Percentiles rank a stretch among this genome's conserved stretches.
These are phyloP conservation scores for Pezicula radicicola DNA, from an alignment of 2,329 filamentous ascomycete species.

Conservation along the genomic window DNA sequence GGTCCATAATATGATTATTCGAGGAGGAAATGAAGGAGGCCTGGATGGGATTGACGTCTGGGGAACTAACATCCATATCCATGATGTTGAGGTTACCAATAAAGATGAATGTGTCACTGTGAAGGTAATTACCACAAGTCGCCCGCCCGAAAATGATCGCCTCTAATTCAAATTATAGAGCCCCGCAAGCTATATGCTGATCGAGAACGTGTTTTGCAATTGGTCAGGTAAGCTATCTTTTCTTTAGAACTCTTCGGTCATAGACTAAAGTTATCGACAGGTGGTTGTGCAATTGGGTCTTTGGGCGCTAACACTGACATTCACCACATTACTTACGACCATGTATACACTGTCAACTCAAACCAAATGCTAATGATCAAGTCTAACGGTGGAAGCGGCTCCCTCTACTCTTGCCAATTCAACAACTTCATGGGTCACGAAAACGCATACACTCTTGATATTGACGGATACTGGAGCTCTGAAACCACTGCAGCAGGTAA, in stretches of 20 bases:
- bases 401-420: constrained; percentile 31
- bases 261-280: no score
- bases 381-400: constrained; percentile 50
- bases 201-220: constrained; percentile 60
- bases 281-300: constrained; percentile 55
- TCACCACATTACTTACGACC: constrained; percentile 49
- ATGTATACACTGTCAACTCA: constrained; percentile 55
- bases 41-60: constrained; percentile 55
- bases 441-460: constrained; percentile 55
- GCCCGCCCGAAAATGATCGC: not conserved
- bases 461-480: constrained; percentile 50
- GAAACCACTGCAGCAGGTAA: constrained; percentile 38
- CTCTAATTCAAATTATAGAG: constrained; percentile 25
- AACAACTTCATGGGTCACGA: constrained; percentile 58
- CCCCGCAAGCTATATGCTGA: constrained; percentile 51
- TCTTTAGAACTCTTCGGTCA: no score
- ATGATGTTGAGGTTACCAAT: constrained; percentile 60
- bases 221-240: constrained; percentile 36
- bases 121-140: constrained; percentile 28
- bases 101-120: constrained; percentile 60
- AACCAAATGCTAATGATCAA: constrained; percentile 66
- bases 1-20: constrained; percentile 52
- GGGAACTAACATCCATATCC: constrained; percentile 53
- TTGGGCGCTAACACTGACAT: constrained; percentile 46
- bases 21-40: constrained; percentile 47